Evolutionary conservation across 352 stramenopile genomes (phyloP), one percentile per base, ranked within the genome.

Genomic region (Globisporangium canariense): DNA sequence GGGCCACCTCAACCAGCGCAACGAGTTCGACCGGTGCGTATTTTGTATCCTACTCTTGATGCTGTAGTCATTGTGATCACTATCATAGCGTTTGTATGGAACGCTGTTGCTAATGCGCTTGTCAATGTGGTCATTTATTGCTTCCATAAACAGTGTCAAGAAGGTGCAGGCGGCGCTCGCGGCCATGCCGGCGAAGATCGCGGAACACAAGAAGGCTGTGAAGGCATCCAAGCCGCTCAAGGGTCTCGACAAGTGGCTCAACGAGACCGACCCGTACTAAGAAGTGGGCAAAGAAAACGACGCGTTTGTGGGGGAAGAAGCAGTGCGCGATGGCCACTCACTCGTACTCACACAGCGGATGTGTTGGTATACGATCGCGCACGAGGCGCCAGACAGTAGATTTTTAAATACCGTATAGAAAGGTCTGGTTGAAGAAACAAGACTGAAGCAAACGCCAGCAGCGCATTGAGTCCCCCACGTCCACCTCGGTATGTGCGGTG

Each of bases 241-340:
- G 74, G 87, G 87, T 34, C 76, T 96, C 28, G 85, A 96, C 67
- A 93, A 94, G 74, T 96, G 87, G 87, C 79, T 96, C 46, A 93
- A 89, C 69, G 87, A 96, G 71, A 81, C 54, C 65, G 79, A 92
- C 63, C 77, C 78, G 57, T 95, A 93, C 75, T 94, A 90, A 58
- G 28, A 13, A 41, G 32, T 3, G 18, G 18, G 25, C 16, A n/a
- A 54, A 55, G 22, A 38, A n/a, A 55, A n/a, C 32, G 41, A 20
- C 16, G 16, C 16, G 41, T 46, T 46, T 41, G 36, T 41, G 36
- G 36, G 11, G 18, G 14, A 10, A 51, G 22, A 60, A 9, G 28
- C 22, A 4, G 41, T 47, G 41, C 41, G 41, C 41, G 14, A 47
- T 47, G 41, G 41, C 16, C 41, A n/a, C 41, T 47, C 41, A n/a